Conservation (phyloP, 345 rosid genomes). For the Ailanthus altissimus region DNA sequence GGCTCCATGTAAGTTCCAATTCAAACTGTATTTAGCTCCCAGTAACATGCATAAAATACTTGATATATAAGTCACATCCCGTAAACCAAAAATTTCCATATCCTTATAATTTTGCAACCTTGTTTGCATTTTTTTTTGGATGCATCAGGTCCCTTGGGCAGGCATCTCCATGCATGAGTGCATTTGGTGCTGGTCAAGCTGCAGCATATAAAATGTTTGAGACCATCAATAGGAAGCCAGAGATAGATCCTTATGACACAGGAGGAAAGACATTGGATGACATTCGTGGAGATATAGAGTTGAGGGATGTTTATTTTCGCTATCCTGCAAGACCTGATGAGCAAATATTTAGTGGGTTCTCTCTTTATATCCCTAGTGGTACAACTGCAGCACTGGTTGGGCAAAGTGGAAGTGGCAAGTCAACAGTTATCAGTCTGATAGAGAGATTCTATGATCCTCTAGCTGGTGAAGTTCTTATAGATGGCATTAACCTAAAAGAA, state of each 20-base stretch:
- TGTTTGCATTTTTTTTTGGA: conserved; percentile 4
- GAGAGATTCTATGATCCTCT: conserved; percentile 85
- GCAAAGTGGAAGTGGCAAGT: conserved; percentile 88
- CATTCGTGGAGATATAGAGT: conserved; percentile 66
- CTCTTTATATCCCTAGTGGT: conserved; percentile 61
- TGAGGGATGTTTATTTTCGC: conserved; percentile 60
- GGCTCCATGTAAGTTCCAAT: conserved; percentile 69
- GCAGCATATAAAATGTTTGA: conserved; percentile 85
- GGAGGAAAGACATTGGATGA: conserved; percentile 59
- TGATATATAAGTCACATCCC: not conserved
- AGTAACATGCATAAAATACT: not conserved
- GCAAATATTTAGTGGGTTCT: conserved; percentile 64
- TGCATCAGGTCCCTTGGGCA: conserved; percentile 85
- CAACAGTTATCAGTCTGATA: conserved; percentile 73
- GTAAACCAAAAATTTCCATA: not conserved
- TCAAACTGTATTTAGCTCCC: not conserved
- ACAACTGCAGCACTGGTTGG: conserved; percentile 80
- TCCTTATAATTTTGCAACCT: not conserved
- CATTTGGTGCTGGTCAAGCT: conserved; percentile 78
- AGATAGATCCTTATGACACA: conserved; percentile 59
- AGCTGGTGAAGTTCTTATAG: conserved; percentile 65
- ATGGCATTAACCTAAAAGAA: conserved; percentile 64
- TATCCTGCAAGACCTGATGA: conserved; percentile 85
- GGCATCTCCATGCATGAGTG: conserved; percentile 68
- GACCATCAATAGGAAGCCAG: conserved; percentile 66